These are phyloP conservation scores for Candida freyschussii DNA, from an alignment of 1,139 yeast species.

Conservation along the genomic window DNA sequence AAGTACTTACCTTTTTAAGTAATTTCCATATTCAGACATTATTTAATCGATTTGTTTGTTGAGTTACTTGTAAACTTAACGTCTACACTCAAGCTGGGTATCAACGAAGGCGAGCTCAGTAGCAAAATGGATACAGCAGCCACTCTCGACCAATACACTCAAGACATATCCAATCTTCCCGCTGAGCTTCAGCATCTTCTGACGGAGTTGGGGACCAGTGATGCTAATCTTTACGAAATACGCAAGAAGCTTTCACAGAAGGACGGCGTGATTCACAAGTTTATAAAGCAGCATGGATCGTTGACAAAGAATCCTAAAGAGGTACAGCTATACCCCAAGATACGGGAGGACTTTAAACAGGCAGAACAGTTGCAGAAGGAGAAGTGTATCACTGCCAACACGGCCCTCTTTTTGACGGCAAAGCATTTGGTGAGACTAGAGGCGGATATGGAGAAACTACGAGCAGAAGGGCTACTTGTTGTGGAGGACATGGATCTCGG, in stretches of 20 bases:
- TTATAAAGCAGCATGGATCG: conserved; percentile 80
- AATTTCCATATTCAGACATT: too few relatives aligned
- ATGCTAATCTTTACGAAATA: conserved; percentile 59
- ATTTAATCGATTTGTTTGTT: too few relatives aligned
- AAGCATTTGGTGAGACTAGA: conserved; percentile 72
- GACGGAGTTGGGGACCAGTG: conserved; percentile 74
- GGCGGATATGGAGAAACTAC: conserved; percentile 69
- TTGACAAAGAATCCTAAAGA: conserved; percentile 81
- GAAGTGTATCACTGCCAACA: conserved; percentile 74
- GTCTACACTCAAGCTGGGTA: too few relatives aligned
- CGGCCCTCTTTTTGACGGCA: conserved; percentile 71
- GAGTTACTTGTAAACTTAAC: too few relatives aligned
- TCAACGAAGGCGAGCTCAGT: too few relatives aligned
- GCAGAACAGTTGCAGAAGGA: conserved; percentile 67
- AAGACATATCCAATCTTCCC: conserved; percentile 81
- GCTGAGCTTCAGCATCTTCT: conserved; percentile 77
- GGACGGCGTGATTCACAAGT: conserved; percentile 78
- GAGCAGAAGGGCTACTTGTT: conserved; percentile 75
- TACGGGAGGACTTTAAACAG: conserved; percentile 61
- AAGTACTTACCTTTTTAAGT: too few relatives aligned
- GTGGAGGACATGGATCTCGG: conserved; percentile 33
- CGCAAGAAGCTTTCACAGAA: conserved; percentile 64
- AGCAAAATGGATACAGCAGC: conserved; percentile 72
- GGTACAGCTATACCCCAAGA: conserved; percentile 56
- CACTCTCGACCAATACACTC: conserved; percentile 68